Conservation (phyloP, 192 early-diverging fungal genomes). For the Coemansia sp. region DNA sequence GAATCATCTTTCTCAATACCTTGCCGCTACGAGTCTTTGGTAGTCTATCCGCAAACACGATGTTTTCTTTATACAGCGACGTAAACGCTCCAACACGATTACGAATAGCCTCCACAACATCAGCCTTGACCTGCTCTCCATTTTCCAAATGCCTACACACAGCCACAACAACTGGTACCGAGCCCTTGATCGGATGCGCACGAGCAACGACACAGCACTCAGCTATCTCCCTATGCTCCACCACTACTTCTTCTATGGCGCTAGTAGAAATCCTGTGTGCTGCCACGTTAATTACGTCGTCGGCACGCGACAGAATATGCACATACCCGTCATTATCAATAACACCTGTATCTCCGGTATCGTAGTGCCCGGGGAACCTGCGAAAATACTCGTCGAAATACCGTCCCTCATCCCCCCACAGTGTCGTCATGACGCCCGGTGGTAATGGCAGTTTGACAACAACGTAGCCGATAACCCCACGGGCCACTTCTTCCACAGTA, state of each 20-base stretch:
- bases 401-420: conserved; percentile 81
- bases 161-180: conserved; percentile 61
- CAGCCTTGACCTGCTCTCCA: conserved; percentile 18
- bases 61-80: conserved; percentile 65
- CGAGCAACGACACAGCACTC: conserved; percentile 75
- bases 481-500: conserved; percentile 41
- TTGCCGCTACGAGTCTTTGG: conserved; percentile 83
- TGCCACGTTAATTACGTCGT: conserved; percentile 83
- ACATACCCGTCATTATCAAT: conserved; percentile 78
- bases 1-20: conserved; percentile 69
- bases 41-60: conserved; percentile 61
- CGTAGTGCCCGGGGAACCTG: conserved; percentile 79
- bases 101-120: neutral
- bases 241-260: conserved; percentile 75
- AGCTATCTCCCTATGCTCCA: conserved; percentile 63
- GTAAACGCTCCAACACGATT: conserved; percentile 33
- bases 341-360: conserved; percentile 83
- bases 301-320: conserved; percentile 71
- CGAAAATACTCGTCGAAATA: conserved; percentile 75
- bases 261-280: conserved; percentile 72
- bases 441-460: conserved; percentile 80
- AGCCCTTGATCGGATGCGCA: conserved; percentile 69
- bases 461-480: conserved; percentile 73
- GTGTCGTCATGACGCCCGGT: conserved; percentile 73
- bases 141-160: conserved; percentile 35